Conservation (phyloP, 768 basidiomycete species). For the Fomitopsis serialis region DNA sequence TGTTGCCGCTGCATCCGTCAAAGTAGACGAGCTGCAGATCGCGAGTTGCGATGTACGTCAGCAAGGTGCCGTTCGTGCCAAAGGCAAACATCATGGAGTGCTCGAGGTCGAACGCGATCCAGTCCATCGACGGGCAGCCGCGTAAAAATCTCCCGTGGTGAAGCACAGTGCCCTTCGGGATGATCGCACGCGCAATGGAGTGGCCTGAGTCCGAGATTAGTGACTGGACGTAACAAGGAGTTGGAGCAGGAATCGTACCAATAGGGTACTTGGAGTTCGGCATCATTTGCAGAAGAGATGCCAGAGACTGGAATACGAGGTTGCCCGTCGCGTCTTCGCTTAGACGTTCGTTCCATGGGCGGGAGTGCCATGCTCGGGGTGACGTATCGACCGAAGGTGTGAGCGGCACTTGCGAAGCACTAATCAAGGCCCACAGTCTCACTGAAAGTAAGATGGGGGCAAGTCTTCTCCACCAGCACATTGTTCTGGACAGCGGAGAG, state of each 20-base stretch:
- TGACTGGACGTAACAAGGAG: neutral
- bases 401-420: too few relatives aligned
- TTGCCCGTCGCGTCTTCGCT: neutral
- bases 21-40: neutral
- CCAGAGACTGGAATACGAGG: neutral
- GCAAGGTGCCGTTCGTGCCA: neutral
- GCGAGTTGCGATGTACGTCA: neutral
- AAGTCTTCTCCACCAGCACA: too few relatives aligned
- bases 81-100: neutral
- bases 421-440: too few relatives aligned
- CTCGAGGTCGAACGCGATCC: neutral
- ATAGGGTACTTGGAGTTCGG: neutral
- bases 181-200: neutral
- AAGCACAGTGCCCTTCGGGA: neutral
- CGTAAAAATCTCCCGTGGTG: neutral
- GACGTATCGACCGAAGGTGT: too few relatives aligned
- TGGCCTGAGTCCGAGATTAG: neutral
- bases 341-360: neutral
- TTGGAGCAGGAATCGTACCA: neutral
- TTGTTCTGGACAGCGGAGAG: too few relatives aligned
- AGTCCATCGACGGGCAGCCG: neutral
- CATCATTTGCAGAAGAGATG: neutral
- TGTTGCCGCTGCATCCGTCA: neutral
- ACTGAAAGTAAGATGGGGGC: too few relatives aligned
- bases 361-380: neutral